Evolutionary conservation across 2,329 filamentous ascomycete species (phyloP), one percentile per base, ranked within the genome.

Genomic region (Didymella segeticola): DNA sequence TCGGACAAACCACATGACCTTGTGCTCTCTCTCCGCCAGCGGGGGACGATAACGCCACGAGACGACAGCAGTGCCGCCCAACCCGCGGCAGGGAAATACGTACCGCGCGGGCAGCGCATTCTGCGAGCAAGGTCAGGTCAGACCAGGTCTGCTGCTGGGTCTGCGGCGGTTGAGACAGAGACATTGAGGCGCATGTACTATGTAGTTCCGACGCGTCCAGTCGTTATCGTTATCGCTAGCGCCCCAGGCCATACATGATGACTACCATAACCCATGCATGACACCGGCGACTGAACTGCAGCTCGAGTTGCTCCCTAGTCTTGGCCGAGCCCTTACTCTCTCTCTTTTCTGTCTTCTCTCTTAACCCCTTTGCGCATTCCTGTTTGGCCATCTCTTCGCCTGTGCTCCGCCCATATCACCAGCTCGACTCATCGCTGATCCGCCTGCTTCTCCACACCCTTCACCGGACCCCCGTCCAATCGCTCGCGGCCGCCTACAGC

Each of bases 1-100:
- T 58, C 51, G 45, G 26, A 47, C 43, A 38, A 38, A 53, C 53
- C 64, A 67, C 58, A 61, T 68, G 66, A 64, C 59, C 42, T n/a
- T n/a, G n/a, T 53, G 49, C 53, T 29, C 22, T 50, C 53, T 26
- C 49, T 52, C 26, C 33, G 25, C 17, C 49, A 36, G 49, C 49
- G 43, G 42, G n/a, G 36, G 49, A 49, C 26, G 15, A 37, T 19
- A 33, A 37, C 54, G 54, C 61, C 57, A 57, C 56, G 58, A 41
- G 56, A 53, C 45, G 43, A 27, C 22, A 15, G 34, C n/a, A 15
- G 22, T 37, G 52, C 53, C 47, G 50, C 50, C 52, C 34, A 25
- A 39, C 38, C 25, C 33, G 43, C 37, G 43, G n/a, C 34, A 23
- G 23, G 19, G 47, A 42, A 20, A 43, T 45, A 57, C 23, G 30